Evolutionary conservation across 2,329 filamentous ascomycete species (phyloP), one percentile per base, ranked within the genome.

Genomic region (Colletotrichum sp.): DNA sequence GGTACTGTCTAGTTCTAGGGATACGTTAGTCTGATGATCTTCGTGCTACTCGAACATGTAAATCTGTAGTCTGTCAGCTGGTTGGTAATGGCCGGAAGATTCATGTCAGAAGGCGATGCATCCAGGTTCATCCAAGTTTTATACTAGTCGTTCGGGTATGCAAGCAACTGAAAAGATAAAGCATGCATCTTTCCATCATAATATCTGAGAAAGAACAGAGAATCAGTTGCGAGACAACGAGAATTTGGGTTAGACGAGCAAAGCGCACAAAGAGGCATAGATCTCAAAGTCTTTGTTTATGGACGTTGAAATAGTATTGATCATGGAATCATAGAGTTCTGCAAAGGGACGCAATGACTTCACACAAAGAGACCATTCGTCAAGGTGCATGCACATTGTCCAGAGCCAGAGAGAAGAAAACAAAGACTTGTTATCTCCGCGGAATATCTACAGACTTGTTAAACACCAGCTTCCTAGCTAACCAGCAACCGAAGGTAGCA

Each of bases 401-500:
- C 0, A 21, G n/a, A 52, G 0, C 12, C 0, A 13, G 10, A 52
- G 10, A 21, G n/a, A 24, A 24, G n/a, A 21, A 24, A 21, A 52
- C 10, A 7, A 21, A 24, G n/a, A 52, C 1, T 8, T 52, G n/a
- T 13, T 24, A 52, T 13, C 44, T 52, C n/a, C 10, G 44, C n/a
- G 44, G 10, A 21, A 52, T 52, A 52, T 52, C 44, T 52, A 52
- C 44, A 52, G 44, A 21, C 63, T 52, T 52, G 39, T 18, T 34
- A 28, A 67, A 67, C n/a, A 77, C 60, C 4, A 79, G 63, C 52
- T 77, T 76, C 71, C 85, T 83, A 3, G 85, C 85, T 21, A 87
- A 70, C 85, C 85, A 87, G 72, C 85, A 87, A 12, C 86, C 85
- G 63, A 87, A 81, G 1, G 78, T 85, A 12, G 82, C 79, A 1